Percentiles rank a stretch among this genome's conserved stretches.
Evolutionary conservation across 1,284 basidiomycete species (phyloP).

Genomic region (Cryptococcus maquisensis): DNA sequence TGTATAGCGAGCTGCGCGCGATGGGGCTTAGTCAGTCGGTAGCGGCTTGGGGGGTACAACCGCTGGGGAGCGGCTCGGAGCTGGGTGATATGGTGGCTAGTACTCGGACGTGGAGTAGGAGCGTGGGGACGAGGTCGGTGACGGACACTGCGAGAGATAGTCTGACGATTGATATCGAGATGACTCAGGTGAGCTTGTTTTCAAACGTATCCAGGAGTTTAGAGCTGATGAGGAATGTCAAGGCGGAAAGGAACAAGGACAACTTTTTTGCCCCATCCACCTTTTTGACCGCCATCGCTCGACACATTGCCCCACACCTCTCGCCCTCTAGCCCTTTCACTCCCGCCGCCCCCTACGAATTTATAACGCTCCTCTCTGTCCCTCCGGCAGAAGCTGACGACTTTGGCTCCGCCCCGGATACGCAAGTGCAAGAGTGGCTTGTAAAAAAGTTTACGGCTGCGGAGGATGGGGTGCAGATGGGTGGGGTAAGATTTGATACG

Average conservation of each 20-base stretch:
- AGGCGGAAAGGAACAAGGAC: slow-evolving; percentile 26
- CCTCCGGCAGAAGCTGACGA: slow-evolving; percentile 6
- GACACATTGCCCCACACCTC: slow-evolving; percentile 26
- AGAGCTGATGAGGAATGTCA: neutral
- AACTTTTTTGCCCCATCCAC: slow-evolving; percentile 29
- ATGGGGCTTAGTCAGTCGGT: slow-evolving; percentile 27
- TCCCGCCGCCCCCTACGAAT: slow-evolving; percentile 1
- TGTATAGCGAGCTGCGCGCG: slow-evolving; percentile 13
- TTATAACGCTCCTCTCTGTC: slow-evolving; percentile 22
- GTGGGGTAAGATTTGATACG: slow-evolving; percentile 23
- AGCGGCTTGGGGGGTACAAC: neutral
- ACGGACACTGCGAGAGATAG: slow-evolving; percentile 8
- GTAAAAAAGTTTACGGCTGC: slow-evolving; percentile 25
- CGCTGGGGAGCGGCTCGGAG: neutral
- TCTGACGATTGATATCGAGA: slow-evolving; percentile 15
- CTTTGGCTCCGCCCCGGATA: slow-evolving; percentile 19
- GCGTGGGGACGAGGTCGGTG: neutral
- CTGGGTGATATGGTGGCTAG: slow-evolving; percentile 3
- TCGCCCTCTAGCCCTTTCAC: neutral
- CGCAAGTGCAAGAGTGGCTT: slow-evolving; percentile 31
- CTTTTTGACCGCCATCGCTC: slow-evolving; percentile 29
- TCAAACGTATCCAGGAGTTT: too few relatives aligned
- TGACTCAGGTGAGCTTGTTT: slow-evolving; percentile 9
- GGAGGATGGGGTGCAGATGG: slow-evolving; percentile 9
- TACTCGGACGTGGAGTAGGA: neutral